A percentile compares a stretch with the other conserved stretches of the same genome.
Evolutionary conservation across 2,329 filamentous ascomycete genomes (phyloP).

Genomic region (Scortechinia acanthostroma): DNA sequence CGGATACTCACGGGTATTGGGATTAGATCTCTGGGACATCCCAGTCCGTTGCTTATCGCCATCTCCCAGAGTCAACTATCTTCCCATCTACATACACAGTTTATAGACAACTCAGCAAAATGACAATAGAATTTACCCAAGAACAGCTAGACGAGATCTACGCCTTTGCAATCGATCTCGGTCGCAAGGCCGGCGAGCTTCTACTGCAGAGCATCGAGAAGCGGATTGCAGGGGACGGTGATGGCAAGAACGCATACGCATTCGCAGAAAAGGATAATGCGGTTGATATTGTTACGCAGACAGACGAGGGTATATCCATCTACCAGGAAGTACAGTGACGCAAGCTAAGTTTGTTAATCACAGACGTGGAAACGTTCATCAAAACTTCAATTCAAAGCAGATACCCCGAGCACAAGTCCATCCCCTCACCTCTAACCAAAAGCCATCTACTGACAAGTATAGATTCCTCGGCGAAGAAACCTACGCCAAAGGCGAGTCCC

Average conservation of each 20-base stretch:
- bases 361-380: conserved; percentile 69
- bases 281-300: conserved; percentile 73
- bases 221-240: conserved; percentile 31
- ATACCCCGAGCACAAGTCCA: conserved; percentile 63
- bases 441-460: conserved; percentile 3
- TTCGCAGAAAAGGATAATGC: conserved; percentile 66
- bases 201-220: conserved; percentile 56
- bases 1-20: too few species aligned
- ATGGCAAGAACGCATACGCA: conserved; percentile 16
- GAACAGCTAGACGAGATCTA: conserved; percentile 59
- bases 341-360: conserved; percentile 1
- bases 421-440: conserved; percentile 6
- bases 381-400: conserved; percentile 44
- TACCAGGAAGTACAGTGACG: conserved; percentile 4
- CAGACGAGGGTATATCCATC: conserved; percentile 52
- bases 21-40: too few species aligned
- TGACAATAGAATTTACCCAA: conserved; percentile 15
- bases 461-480: conserved; percentile 75
- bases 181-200: conserved; percentile 62
- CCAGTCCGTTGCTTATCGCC: too few species aligned
- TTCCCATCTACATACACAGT: background rate
- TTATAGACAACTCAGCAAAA: too few species aligned
- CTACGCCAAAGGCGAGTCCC: conserved; percentile 62
- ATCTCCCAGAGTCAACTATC: too few species aligned
- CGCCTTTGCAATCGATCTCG: conserved; percentile 63